Evolutionary conservation across 257 asterid species (phyloP), one percentile per base, ranked within the genome.

Genomic region (Solanum stenotomum): DNA sequence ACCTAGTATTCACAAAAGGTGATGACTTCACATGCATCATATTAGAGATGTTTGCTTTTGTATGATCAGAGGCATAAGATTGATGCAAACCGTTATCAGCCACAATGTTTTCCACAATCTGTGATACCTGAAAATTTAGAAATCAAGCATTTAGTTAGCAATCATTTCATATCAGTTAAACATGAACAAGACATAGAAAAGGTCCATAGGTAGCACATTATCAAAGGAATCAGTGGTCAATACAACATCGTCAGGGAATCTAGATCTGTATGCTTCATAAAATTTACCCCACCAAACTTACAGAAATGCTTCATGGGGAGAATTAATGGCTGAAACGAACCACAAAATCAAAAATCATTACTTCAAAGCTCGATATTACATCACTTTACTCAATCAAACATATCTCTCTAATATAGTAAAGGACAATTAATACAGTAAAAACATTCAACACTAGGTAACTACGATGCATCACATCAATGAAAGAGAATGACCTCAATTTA

Each of bases 201-300:
- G 63, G 29, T 77, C 84, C 31, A 10, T 8, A 5, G 84, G 4
- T 78, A n/a, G n/a, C 68, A 92, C 95, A 93, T 87, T 10, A 12
- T 91, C 85, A 14, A 90, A 14, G 83, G 87, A 74, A 83, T 44
- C 88, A 15, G 59, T 83, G 5, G 31, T 29, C 42, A 40, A 33
- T 40, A 84, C 31, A 13, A 27, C 40, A 77, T 18, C 61, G 27
- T 82, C 37, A 10, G 52, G 20, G 46, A 5, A 25, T 29, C 4
- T 40, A 87, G 88, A 15, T 10, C 13, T 40, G 88, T 29, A 91
- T 6, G 38, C 67, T 29, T 85, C 87, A 87, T 87, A 88, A 59
- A 91, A 91, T 25, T 85, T 10, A 68, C 74, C 52, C 90, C 92
- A 90, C 91, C 90, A 91, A 25, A 87, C 92, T 5, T 61, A 33